Evolutionary conservation across 2,329 filamentous ascomycete species (phyloP).

Genomic region (Aspergillus fructus): DNA sequence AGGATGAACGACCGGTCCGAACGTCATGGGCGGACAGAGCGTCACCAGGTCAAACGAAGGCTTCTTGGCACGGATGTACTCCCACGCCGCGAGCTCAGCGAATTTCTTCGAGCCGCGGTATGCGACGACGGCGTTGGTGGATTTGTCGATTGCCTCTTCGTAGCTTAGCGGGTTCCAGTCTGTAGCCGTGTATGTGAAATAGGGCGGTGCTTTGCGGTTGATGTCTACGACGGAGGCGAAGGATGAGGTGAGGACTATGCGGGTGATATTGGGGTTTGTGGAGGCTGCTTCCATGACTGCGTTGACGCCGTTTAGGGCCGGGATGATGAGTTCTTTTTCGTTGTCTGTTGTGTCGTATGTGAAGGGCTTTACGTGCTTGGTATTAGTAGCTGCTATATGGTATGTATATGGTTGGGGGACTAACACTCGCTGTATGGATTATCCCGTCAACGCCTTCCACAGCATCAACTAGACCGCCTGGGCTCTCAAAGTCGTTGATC

Average conservation of each 20-base stretch:
- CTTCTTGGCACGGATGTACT: constrained; percentile 34
- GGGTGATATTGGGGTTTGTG: constrained; percentile 19
- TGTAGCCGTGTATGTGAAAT: constrained; percentile 27
- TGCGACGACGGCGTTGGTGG: constrained; percentile 24
- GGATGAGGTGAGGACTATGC: constrained; percentile 31
- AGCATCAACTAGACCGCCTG: constrained; percentile 37
- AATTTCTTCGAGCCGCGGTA: constrained; percentile 36
- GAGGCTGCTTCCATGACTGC: constrained; percentile 39
- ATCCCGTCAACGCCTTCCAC: constrained; percentile 45
- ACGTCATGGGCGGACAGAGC: constrained; percentile 47
- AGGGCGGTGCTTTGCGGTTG: constrained; percentile 9
- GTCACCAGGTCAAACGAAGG: constrained; percentile 45
- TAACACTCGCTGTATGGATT: constrained; percentile 48
- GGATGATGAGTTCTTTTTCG: constrained; percentile 45
- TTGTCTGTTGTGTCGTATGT: constrained; percentile 46
- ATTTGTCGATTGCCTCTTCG: constrained; percentile 22
- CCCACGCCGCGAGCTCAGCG: constrained; percentile 30
- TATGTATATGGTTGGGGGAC: constrained; percentile 11
- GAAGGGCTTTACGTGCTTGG: constrained; percentile 35
- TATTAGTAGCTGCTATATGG: not conserved
- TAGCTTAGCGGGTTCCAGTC: constrained; percentile 36
- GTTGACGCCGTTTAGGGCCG: constrained; percentile 48
- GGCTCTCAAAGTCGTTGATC: constrained; percentile 44
- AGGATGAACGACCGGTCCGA: constrained; percentile 45
- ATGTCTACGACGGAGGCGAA: constrained; percentile 30